Evolutionary conservation across 2,329 filamentous ascomycete species (phyloP).

Genomic region (Clonostachys sp.): DNA sequence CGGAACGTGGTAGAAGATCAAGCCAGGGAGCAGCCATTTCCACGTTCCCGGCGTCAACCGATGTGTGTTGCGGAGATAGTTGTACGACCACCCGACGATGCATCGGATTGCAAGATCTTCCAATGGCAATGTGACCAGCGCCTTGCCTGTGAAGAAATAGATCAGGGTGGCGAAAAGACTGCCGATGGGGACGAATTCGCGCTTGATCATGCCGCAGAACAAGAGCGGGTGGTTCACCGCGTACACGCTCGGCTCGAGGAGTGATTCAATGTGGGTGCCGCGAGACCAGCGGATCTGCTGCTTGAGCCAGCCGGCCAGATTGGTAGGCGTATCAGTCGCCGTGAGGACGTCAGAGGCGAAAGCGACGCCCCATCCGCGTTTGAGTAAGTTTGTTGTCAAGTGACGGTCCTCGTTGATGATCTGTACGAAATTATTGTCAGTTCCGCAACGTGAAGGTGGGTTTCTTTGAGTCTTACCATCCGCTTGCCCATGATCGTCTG

Average conservation of each 20-base stretch:
- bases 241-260: slow-evolving; percentile 13
- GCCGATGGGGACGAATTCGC: slow-evolving; percentile 12
- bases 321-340: slow-evolving; percentile 13
- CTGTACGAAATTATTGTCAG: neutral
- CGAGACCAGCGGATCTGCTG: slow-evolving; percentile 15
- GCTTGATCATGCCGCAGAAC: slow-evolving; percentile 13
- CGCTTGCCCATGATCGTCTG: slow-evolving; percentile 14
- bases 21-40: slow-evolving; percentile 12
- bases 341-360: slow-evolving; percentile 17
- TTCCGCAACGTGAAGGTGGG: neutral
- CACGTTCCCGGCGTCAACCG: slow-evolving; percentile 7
- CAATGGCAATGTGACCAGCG: slow-evolving; percentile 8
- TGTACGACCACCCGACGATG: slow-evolving; percentile 8
- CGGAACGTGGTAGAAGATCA: slow-evolving; percentile 15
- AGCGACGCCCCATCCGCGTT: slow-evolving; percentile 16
- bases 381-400: slow-evolving; percentile 14
- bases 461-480: slow-evolving; percentile 8
- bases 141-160: slow-evolving; percentile 11
- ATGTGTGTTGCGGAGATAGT: slow-evolving; percentile 13
- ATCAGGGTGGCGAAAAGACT: slow-evolving; percentile 10
- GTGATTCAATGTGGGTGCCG: slow-evolving; percentile 15
- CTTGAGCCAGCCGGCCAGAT: slow-evolving; percentile 13
- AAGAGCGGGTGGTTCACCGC: slow-evolving; percentile 13
- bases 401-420: slow-evolving; percentile 17
- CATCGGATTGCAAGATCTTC: slow-evolving; percentile 9